Base-by-base conservation (phyloP, 768 basidiomycete species). In the Pleurotus tuber-regium region DNA sequence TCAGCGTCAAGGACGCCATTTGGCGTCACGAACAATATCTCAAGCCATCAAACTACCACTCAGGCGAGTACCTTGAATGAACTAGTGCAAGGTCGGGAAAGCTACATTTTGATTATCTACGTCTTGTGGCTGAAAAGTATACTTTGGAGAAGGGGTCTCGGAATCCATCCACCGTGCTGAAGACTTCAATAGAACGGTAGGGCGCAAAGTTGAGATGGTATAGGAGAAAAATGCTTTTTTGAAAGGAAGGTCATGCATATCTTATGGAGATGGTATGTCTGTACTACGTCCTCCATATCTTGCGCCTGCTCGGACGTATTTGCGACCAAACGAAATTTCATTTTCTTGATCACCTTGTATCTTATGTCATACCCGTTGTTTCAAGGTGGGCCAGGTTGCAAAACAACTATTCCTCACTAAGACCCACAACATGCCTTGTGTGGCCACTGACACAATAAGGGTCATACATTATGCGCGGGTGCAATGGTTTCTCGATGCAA, bases 101-200 rank as follows among this genome's bases (percentile, higher is more conserved):
- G n/a, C n/a, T n/a, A 40, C 26, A 24, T 11, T 42, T 7, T n/a
- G 30, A 54, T 12, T 67, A 64, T 56, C 40, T 75, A 4, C 90
- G 87, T 58, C 79, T 97, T 6, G 87, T 97, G 2, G 94, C 93
- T 2, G 91, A 89, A 1, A 98, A 98, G 66, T 98, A 16, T 98
- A 98, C 64, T 98, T 98, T 3, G 95, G 94, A 1, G 95, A 96
- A 0, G 91, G 94, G 5, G 70, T 95, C 23, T 66, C 78, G 10
- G 89, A 86, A 54, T 96, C 96, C 58, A 64, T 82, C n/a, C 62
- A 68, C 23, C 75, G 73, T 4, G 78, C 92, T 2, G 68, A 77
- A 54, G 66, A 61, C 12, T 5, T 2, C 18, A 14, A 2, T 6
- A 84, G 80, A 0, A n/a, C n/a, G n/a, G n/a, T n/a, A n/a, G n/a